phyloP scores from a whole-genome alignment of 768 basidiomycete genomes.

The Hygrocybe coccinea region DNA sequence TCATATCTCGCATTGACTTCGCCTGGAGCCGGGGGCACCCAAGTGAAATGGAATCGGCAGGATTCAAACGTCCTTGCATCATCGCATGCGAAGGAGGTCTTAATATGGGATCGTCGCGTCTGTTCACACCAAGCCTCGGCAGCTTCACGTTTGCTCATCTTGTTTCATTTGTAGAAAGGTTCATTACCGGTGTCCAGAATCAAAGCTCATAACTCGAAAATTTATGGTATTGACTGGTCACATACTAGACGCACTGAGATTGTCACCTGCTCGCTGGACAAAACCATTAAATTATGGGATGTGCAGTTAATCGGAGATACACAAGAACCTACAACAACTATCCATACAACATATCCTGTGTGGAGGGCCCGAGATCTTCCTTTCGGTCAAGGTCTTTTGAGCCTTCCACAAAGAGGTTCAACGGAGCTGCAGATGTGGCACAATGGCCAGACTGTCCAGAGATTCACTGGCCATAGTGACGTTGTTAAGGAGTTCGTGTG shows the following conservation, averaged over 20 bases:
- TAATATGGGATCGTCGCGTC: constrained; percentile 94
- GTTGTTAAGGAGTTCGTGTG: constrained; percentile 99
- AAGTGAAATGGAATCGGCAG: constrained; percentile 95
- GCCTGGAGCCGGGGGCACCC: constrained; percentile 76
- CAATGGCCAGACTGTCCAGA: constrained; percentile 51
- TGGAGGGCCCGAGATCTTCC: constrained; percentile 92
- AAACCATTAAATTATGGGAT: constrained; percentile 87
- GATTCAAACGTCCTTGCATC: constrained; percentile 86
- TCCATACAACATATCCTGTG: constrained; percentile 81
- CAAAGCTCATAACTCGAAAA: constrained; percentile 81
- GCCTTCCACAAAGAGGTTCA: constrained; percentile 83
- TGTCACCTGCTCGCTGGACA: constrained; percentile 92
- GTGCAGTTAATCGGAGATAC: constrained; percentile 31
- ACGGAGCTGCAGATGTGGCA: constrained; percentile 82
- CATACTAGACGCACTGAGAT: constrained; percentile 69
- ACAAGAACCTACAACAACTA: constrained; percentile 43
- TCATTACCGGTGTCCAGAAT: constrained; percentile 74
- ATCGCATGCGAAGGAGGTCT: constrained; percentile 78
- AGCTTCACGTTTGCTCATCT: background rate
- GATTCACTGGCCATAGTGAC: constrained; percentile 84
- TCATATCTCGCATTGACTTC: background rate
- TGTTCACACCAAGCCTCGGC: constrained; percentile 24
- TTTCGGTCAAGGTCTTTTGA: constrained; percentile 84
- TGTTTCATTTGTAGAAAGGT: constrained; percentile 60
- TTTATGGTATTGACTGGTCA: constrained; percentile 98